Evolutionary conservation across 768 basidiomycete genomes (phyloP).

Genomic region (Lactarius hatsudake): DNA sequence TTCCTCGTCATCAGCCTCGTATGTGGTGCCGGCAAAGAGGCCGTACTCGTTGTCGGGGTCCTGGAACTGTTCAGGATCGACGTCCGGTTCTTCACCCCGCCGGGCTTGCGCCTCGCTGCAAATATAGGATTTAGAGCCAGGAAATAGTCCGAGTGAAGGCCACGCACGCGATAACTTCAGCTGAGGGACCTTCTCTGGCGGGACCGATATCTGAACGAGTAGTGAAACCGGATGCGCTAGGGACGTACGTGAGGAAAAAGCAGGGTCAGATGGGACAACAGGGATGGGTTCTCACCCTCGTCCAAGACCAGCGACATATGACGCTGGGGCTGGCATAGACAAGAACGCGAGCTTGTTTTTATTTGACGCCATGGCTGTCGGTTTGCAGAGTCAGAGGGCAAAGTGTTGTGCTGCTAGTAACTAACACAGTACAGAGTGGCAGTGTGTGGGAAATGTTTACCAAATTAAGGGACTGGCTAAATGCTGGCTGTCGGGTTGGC

Average conservation of each 20-base stretch:
- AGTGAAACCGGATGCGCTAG: conserved; percentile 93
- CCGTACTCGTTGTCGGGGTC: conserved; percentile 98
- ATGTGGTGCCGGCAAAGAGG: conserved; percentile 91
- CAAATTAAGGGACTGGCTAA: no score
- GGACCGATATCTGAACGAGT: conserved; percentile 99
- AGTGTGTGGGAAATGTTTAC: not conserved
- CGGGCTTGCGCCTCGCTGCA: conserved; percentile 81
- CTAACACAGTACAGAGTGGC: not conserved
- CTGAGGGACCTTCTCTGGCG: conserved; percentile 91
- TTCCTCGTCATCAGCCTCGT: conserved; percentile 97
- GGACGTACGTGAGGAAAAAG: conserved; percentile 20
- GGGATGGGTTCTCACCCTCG: conserved; percentile 66
- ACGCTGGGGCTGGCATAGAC: conserved; percentile 92
- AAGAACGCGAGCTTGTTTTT: conserved; percentile 86
- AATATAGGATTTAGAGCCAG: conserved; percentile 12
- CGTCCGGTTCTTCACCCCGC: conserved; percentile 84
- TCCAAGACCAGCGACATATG: conserved; percentile 98
- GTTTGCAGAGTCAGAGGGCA: not conserved
- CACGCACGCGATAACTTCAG: conserved; percentile 82
- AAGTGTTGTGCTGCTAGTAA: no score
- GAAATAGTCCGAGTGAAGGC: not conserved
- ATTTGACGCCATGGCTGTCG: conserved; percentile 41
- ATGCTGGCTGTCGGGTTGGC: no score
- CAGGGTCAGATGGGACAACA: not conserved
- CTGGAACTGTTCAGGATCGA: conserved; percentile 89